Evolutionary conservation across 352 stramenopile species (phyloP), one percentile per base, ranked within the genome.

Genomic region (Phytophthora cactorum): DNA sequence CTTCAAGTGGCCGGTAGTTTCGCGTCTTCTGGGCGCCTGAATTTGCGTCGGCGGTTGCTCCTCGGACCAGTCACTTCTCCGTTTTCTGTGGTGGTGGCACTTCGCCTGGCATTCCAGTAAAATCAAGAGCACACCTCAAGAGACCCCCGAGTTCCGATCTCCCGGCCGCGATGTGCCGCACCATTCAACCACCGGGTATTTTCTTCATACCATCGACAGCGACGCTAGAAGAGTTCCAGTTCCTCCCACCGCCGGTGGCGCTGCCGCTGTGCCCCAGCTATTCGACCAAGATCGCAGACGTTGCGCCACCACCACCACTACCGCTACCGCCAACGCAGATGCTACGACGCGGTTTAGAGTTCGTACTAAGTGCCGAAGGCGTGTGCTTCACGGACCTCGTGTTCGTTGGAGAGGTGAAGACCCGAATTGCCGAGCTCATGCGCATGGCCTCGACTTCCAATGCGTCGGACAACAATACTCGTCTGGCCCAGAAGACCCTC

Each of bases 101-200:
- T 47, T 45, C n/a, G 10, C 11, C 7, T 53, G 10, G 4, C 44
- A 31, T 51, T 55, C 28, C 31, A 53, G 14, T 39, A 43, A 55
- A 55, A 3, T 43, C 15, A 22, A 51, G 25, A 29, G 17, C 45
- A 51, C 28, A 41, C 47, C 28, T 5, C 5, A 38, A 39, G 12
- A 17, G 17, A 36, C 2, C 22, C 6, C 10, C 10, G 5, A 34
- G 11, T 31, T 52, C 12, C 14, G 54, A 52, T 31, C 12, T 29
- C 32, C 17, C 41, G n/a, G 49, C 7, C 29, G 17, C 8, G 5
- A 62, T 62, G 54, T 54, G 54, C 45, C 55, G 55, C 55, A 44
- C 17, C 6, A 61, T 52, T 27, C 10, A 52, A 27, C 54, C 54
- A 6, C 44, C 39, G n/a, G 54, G n/a, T 9, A 29, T 43, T 61